Evolutionary conservation across 352 stramenopile genomes (phyloP).

Genomic region (Globisporangium recalcitrans): DNA sequence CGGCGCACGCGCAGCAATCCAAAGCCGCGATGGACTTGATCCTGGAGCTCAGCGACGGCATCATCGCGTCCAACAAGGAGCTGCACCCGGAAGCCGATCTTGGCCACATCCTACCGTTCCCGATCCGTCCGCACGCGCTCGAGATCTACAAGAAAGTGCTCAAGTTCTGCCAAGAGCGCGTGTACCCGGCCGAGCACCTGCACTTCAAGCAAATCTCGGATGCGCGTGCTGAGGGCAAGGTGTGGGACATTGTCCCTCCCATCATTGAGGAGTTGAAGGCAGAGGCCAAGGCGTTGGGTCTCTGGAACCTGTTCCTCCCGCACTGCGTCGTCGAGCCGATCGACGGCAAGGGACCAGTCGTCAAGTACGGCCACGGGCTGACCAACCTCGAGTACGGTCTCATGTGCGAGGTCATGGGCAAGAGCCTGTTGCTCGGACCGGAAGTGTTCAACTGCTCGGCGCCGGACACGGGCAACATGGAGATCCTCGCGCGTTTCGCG

Average conservation of each 20-base stretch:
- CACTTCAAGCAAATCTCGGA: constrained; percentile 73
- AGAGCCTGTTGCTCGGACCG: constrained; percentile 81
- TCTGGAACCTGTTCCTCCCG: constrained; percentile 97
- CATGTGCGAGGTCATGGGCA: constrained; percentile 95
- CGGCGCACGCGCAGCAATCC: constrained; percentile 58
- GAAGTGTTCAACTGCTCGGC: constrained; percentile 97
- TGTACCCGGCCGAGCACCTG: constrained; percentile 88
- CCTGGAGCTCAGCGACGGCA: constrained; percentile 35
- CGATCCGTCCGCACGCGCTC: constrained; percentile 69
- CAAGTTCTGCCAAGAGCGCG: constrained; percentile 85
- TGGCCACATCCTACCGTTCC: constrained; percentile 60
- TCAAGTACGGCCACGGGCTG: constrained; percentile 66
- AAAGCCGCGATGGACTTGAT: constrained; percentile 67
- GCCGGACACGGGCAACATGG: constrained; percentile 98
- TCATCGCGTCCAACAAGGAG: constrained; percentile 26
- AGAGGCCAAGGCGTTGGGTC: constrained; percentile 84
- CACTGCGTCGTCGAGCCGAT: constrained; percentile 43
- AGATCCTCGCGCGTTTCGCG: constrained; percentile 93
- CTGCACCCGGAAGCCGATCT: constrained; percentile 49
- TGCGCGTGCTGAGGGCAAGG: constrained; percentile 38
- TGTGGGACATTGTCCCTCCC: constrained; percentile 83
- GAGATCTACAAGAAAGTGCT: constrained; percentile 82
- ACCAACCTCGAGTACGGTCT: constrained; percentile 94
- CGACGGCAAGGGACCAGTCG: constrained; percentile 32
- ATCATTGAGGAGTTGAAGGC: constrained; percentile 89